Evolutionary conservation across 257 asterid species (phyloP), one percentile per base, ranked within the genome.

Genomic region (Petunia axillaris): DNA sequence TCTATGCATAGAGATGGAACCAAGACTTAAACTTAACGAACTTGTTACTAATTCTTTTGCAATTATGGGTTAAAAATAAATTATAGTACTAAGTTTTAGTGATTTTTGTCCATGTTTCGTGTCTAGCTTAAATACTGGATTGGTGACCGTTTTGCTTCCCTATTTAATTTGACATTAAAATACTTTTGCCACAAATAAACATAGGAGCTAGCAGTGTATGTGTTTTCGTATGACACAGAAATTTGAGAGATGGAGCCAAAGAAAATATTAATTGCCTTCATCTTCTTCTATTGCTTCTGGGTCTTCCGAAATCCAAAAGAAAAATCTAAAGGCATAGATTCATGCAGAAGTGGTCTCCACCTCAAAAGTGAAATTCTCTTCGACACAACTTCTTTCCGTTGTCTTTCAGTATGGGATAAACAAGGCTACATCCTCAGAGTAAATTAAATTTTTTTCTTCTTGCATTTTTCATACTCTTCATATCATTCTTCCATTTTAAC

Each of bases 361-460:
- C 85, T 86, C 80, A 78, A 65, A 77, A 35, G 0, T 6, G 55
- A 81, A 15, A 74, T 89, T 44, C 91, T 91, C 38, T 95, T 95
- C 50, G 89, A 89, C 46, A 70, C 95, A 1, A 4, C 92, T 73
- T 84, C 94, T 44, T 90, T 93, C 83, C 83, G 59, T 4, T 95
- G 99, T 82, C 85, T 86, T 70, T 2, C 86, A 2, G 97, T 88
- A 0, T 95, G 99, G 99, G 6, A 8, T 63, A 43, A 90, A 13
- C 88, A 95, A 60, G 76, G 85, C 83, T 93, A 85, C 91, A 83
- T 89, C 78, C 97, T 95, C 87, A 81, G 99, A 81, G 99, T 95
- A 91, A 89, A 89, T 25, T 0, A 25, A 25, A 0, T 85, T 40
- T 10, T 64, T 25, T 44, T 13, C 40, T 13, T 2, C 6, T 63